These are phyloP conservation scores for Rhodotorula paludigena DNA, from an alignment of 768 basidiomycete species.

Conservation along the genomic window DNA sequence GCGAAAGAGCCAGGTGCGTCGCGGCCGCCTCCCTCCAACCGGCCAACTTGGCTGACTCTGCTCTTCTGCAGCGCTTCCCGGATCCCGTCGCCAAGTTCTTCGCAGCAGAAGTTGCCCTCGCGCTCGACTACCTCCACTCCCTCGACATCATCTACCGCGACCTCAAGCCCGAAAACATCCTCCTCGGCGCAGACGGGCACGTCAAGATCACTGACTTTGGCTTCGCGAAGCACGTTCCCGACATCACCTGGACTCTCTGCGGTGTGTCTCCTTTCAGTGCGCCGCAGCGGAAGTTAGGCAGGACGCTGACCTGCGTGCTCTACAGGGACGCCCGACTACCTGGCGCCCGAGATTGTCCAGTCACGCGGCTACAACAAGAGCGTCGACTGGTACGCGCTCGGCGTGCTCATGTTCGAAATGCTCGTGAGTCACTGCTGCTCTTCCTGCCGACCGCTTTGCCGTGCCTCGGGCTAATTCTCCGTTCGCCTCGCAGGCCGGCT, in stretches of 20 bases:
- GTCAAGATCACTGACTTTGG: conserved; percentile 96
- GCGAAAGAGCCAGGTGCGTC: conserved; percentile 50
- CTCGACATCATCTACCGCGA: conserved; percentile 99
- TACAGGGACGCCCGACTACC: conserved; percentile 81
- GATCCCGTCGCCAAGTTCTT: conserved; percentile 98
- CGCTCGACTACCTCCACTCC: conserved; percentile 89
- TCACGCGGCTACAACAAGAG: conserved; percentile 97
- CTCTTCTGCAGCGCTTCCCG: conserved; percentile 68
- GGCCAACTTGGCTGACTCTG: neutral
- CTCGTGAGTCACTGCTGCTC: conserved; percentile 52
- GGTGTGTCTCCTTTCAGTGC: conserved; percentile 50
- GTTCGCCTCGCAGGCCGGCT: conserved; percentile 35
- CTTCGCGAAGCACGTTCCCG: conserved; percentile 87
- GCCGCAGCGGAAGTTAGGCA: neutral
- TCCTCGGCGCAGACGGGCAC: conserved; percentile 58
- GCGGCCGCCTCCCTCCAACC: neutral
- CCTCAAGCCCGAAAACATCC: conserved; percentile 66
- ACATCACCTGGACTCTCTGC: conserved; percentile 89
- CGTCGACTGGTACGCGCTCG: conserved; percentile 99
- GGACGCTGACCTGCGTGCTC: neutral
- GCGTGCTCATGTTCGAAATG: conserved; percentile 97
- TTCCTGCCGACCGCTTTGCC: neutral
- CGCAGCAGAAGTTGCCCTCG: conserved; percentile 90
- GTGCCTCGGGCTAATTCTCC: neutral
- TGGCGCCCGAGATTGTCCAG: conserved; percentile 97